These are phyloP conservation scores for Peronospora tabacina DNA, from an alignment of 352 stramenopile genomes.

Conservation along the genomic window DNA sequence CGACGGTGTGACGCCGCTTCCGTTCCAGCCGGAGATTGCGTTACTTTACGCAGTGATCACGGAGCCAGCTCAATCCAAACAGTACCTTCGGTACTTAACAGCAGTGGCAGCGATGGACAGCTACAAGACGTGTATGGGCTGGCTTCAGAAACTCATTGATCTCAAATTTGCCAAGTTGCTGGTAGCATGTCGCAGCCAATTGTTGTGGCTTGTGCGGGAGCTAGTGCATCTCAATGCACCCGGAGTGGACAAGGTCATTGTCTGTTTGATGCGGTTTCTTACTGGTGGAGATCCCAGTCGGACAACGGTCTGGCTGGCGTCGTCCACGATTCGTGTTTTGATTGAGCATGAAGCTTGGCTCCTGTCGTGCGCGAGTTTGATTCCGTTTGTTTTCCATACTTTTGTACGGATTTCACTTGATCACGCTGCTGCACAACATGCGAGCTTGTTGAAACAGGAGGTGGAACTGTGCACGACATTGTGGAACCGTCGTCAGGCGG, in stretches of 20 bases:
- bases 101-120: conserved; percentile 44
- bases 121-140: conserved; percentile 70
- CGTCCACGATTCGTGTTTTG: conserved; percentile 67
- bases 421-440: conserved; percentile 43
- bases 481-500: conserved; percentile 58
- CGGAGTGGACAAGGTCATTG: conserved; percentile 67
- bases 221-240: conserved; percentile 67
- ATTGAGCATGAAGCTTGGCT: conserved; percentile 76
- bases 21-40: conserved; percentile 73
- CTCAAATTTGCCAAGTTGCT: conserved; percentile 74
- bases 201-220: conserved; percentile 75
- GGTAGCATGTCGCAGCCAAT: conserved; percentile 61
- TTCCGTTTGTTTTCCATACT: conserved; percentile 77
- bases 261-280: conserved; percentile 67
- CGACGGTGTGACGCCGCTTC: conserved; percentile 29
- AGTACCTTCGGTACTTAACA: conserved; percentile 70
- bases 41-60: conserved; percentile 73
- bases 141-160: conserved; percentile 78
- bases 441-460: conserved; percentile 64
- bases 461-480: conserved; percentile 69
- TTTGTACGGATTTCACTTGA: conserved; percentile 68
- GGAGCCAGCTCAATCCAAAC: conserved; percentile 59
- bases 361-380: conserved; percentile 59
- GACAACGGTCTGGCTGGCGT: conserved; percentile 70
- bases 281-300: conserved; percentile 56